phyloP scores from a whole-genome alignment of 768 basidiomycete species.

The Kwoniella dendrophila region DNA sequence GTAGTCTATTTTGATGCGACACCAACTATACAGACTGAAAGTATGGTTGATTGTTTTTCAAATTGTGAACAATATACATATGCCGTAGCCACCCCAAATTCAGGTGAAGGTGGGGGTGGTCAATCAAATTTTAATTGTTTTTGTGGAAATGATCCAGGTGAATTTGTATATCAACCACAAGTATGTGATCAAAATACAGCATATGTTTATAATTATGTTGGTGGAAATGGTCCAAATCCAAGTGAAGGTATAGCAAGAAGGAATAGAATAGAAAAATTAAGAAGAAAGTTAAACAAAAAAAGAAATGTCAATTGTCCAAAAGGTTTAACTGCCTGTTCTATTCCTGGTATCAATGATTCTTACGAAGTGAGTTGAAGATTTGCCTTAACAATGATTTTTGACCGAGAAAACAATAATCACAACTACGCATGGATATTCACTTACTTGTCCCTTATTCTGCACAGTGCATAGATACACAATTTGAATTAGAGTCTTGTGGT shows the following conservation, averaged over 20 bases:
- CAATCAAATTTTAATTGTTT: not conserved
- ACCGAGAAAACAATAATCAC: no score
- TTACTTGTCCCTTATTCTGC: no score
- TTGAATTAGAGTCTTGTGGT: conserved; percentile 36
- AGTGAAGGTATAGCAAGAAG: no score
- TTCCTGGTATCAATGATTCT: conserved; percentile 2
- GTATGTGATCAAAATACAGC: not conserved
- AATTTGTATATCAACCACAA: not conserved
- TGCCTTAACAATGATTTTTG: no score
- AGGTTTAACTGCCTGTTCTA: not conserved
- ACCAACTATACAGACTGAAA: not conserved
- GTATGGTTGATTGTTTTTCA: not conserved
- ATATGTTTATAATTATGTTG: not conserved
- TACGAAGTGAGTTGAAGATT: conserved; percentile 4
- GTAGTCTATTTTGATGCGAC: not conserved
- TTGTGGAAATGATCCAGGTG: not conserved
- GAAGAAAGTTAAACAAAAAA: not conserved
- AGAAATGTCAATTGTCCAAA: not conserved
- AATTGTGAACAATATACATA: not conserved
- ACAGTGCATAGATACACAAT: conserved; percentile 30
- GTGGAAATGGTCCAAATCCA: no score
- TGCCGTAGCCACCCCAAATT: not conserved
- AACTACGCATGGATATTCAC: no score
- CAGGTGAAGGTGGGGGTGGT: no score
- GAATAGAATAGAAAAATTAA: no score